Evolutionary conservation across 1,284 basidiomycete genomes (phyloP), one percentile per base, ranked within the genome.

Genomic region (Apiotrichum laibachii): DNA sequence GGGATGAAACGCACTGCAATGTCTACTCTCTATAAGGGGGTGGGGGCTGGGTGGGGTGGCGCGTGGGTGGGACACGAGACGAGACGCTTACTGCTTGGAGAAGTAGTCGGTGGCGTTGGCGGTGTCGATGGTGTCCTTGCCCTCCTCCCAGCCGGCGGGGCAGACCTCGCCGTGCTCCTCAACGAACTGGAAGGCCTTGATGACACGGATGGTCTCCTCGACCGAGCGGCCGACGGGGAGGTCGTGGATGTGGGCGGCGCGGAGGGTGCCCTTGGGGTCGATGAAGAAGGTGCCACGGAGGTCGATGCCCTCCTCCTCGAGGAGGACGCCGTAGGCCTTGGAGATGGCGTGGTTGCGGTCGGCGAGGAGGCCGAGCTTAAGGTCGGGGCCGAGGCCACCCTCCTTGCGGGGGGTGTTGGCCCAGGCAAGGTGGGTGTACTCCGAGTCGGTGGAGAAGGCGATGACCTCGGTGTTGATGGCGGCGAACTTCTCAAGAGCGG

Each of bases 361-460:
- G 55, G 77, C 72, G 55, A 73, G 55, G 55, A 92, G 81, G 51
- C 90, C 87, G 48, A 92, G 84, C 73, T 86, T 85, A 74, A 94
- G 84, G 77, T 90, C 83, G 22, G 92, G 90, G 2, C 92, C 91
- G 53, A 94, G 85, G 60, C 91, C 91, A 56, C 91, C 92, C 71
- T 88, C 83, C 76, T 86, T 87, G 75, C 89, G 86, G 42, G 87
- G 81, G 67, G 88, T 86, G 62, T 85, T 83, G 18, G 89, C 83
- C 91, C 91, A 94, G 3, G 90, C 89, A 64, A 91, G 84, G 80
- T 93, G 91, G 46, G 88, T 86, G 81, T 85, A 93, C 72, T 91
- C 84, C 12, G 90, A 92, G 79, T 94, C 91, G 59, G 90, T 92
- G 31, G 91, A 93, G 68, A 78, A 75, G 63, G 88, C 87, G 62